Evolutionary conservation across 345 rosid species (phyloP).

Genomic region (Eucalyptus leucophloia): DNA sequence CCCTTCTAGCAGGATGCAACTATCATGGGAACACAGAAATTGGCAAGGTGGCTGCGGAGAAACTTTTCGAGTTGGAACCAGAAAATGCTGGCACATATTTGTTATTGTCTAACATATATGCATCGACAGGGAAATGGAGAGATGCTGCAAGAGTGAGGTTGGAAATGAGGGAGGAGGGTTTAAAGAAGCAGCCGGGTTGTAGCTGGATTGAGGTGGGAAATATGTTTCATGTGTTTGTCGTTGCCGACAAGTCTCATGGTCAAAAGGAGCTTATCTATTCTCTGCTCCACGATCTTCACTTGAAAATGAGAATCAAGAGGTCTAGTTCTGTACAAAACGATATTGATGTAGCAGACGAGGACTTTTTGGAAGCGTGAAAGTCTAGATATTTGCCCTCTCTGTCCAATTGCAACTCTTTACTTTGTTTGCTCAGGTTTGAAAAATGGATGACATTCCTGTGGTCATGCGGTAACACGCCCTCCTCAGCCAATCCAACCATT

Average conservation of each 20-base stretch:
- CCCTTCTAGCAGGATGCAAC: slow-evolving; percentile 59
- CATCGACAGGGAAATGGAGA: slow-evolving; percentile 33
- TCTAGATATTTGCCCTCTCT: background rate
- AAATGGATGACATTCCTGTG: background rate
- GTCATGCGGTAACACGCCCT: background rate
- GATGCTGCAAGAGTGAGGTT: slow-evolving; percentile 40
- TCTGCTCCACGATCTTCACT: slow-evolving; percentile 24
- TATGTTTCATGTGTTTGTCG: slow-evolving; percentile 34
- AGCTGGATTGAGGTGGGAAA: slow-evolving; percentile 56
- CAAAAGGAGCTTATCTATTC: slow-evolving; percentile 14
- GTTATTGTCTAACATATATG: slow-evolving; percentile 49
- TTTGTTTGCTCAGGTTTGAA: background rate
- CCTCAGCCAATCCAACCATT: background rate
- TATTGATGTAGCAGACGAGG: background rate
- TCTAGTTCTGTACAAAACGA: background rate
- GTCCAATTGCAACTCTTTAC: background rate
- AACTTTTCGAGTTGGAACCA: slow-evolving; percentile 32
- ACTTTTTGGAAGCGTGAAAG: background rate
- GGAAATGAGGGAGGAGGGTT: slow-evolving; percentile 47
- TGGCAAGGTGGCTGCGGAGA: slow-evolving; percentile 39
- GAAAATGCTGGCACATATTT: slow-evolving; percentile 41
- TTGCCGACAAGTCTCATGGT: slow-evolving; percentile 39
- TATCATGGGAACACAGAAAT: slow-evolving; percentile 29
- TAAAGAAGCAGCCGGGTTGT: slow-evolving; percentile 72
- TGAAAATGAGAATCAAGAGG: slow-evolving; percentile 34